phyloP scores from a whole-genome alignment of 768 basidiomycete species.

The Termitomyces sp. region DNA sequence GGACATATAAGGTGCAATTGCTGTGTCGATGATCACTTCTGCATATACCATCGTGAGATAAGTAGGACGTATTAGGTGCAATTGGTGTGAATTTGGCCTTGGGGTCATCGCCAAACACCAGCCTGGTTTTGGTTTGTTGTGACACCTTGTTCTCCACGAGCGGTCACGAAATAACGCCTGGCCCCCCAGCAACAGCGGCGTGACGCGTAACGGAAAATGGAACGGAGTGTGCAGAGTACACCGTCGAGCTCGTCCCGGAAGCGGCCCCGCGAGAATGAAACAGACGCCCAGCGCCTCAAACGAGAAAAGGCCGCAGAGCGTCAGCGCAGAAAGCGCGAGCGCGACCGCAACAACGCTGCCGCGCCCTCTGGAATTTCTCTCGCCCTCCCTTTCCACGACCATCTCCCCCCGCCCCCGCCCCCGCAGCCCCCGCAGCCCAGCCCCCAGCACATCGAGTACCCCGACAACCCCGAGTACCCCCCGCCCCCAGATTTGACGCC shows the following conservation, averaged over 20 bases:
- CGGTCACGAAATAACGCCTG: too few species aligned
- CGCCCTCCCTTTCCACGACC: conserved; percentile 18
- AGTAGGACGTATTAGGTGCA: too few species aligned
- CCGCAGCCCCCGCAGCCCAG: neutral
- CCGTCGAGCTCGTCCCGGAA: conserved; percentile 31
- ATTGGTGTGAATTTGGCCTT: too few species aligned
- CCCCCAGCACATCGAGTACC: conserved; percentile 16
- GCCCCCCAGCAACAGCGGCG: neutral
- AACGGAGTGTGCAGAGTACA: conserved; percentile 19
- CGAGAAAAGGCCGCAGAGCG: conserved; percentile 85
- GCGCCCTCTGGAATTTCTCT: conserved; percentile 19
- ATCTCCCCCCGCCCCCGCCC: conserved; percentile 4
- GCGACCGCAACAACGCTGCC: conserved; percentile 38
- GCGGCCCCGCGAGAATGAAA: conserved; percentile 67
- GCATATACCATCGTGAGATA: too few species aligned
- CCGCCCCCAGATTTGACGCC: conserved; percentile 36
- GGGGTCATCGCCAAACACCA: too few species aligned
- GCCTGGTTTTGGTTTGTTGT: conserved; percentile 20
- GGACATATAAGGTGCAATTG: too few species aligned
- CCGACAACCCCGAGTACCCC: conserved; percentile 8
- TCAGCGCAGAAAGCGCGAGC: conserved; percentile 78
- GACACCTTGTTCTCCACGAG: conserved; percentile 17
- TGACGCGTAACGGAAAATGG: conserved; percentile 20
- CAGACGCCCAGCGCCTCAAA: conserved; percentile 65
- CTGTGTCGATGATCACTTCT: too few species aligned